These are phyloP conservation scores for Fusarium agapanthi DNA, from an alignment of 2,329 filamentous ascomycete genomes.

Conservation along the genomic window DNA sequence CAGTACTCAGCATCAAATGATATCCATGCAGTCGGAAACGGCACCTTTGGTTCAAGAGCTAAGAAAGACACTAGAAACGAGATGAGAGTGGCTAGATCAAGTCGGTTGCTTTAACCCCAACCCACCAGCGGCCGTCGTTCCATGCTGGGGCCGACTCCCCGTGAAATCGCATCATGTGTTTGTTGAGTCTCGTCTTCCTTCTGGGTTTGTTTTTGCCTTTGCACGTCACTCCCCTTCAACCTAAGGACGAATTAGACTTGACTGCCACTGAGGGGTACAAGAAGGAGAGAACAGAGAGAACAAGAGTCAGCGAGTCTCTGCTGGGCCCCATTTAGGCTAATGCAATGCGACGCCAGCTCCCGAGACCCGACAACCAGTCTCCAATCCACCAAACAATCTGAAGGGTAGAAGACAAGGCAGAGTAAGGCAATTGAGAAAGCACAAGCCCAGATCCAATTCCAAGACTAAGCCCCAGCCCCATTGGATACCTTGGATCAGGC, in stretches of 20 bases:
- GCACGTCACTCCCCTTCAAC: slow-evolving; percentile 30
- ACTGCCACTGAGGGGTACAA: not conserved
- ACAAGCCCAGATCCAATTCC: slow-evolving; percentile 25
- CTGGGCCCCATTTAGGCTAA: slow-evolving; percentile 20
- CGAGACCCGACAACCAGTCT: slow-evolving; percentile 31
- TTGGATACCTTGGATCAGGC: not conserved
- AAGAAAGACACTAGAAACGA: slow-evolving; percentile 30
- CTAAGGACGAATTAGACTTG: not conserved
- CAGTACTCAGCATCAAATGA: slow-evolving; percentile 1
- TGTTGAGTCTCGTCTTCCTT: slow-evolving; percentile 6
- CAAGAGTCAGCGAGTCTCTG: slow-evolving; percentile 10
- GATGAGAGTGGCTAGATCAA: slow-evolving; percentile 23
- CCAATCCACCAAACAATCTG: slow-evolving; percentile 33
- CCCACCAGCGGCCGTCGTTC: slow-evolving; percentile 27
- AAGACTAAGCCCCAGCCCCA: slow-evolving; percentile 15
- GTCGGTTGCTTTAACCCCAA: slow-evolving; percentile 26
- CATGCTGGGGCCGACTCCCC: slow-evolving; percentile 27
- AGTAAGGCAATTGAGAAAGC: slow-evolving; percentile 3
- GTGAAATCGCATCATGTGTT: slow-evolving; percentile 30
- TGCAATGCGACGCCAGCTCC: slow-evolving; percentile 36
- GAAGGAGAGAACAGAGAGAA: slow-evolving; percentile 19
- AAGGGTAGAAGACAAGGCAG: slow-evolving; percentile 12
- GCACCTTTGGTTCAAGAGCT: slow-evolving; percentile 21
- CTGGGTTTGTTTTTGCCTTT: slow-evolving; percentile 5
- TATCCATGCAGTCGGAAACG: slow-evolving; percentile 33